Percentiles rank a stretch among this genome's conserved stretches.
Evolutionary conservation across 768 basidiomycete species (phyloP).

Genomic region (Hydnomerulius pinastri): DNA sequence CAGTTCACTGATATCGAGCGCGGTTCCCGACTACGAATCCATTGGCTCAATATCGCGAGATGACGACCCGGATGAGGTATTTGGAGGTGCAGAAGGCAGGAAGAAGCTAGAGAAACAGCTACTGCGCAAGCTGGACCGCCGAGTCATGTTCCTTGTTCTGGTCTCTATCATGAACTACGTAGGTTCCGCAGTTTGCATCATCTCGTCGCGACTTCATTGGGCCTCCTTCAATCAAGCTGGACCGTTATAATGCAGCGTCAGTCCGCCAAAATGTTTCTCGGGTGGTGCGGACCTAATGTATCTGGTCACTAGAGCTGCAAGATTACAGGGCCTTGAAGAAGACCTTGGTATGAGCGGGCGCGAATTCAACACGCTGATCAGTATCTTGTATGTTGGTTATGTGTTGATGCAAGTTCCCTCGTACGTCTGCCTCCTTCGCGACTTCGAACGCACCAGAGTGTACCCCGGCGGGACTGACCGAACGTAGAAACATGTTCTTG

Average conservation of each 20-base stretch:
- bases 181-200: no score
- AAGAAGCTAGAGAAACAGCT: constrained; percentile 41
- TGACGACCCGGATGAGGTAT: constrained; percentile 33
- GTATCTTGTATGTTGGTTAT: constrained; percentile 71
- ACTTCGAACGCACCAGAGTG: no score
- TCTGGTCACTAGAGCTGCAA: constrained; percentile 55
- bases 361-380: constrained; percentile 68
- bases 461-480: not conserved
- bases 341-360: constrained; percentile 63
- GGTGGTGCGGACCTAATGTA: not conserved
- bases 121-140: constrained; percentile 39
- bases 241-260: constrained; percentile 71
- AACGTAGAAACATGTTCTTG: constrained; percentile 62
- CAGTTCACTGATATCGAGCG: not conserved
- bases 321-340: constrained; percentile 68
- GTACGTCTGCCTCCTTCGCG: constrained; percentile 48
- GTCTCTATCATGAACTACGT: constrained; percentile 48
- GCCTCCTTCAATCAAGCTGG: constrained; percentile 57
- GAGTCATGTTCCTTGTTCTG: constrained; percentile 43
- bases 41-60: not conserved
- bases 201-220: no score
- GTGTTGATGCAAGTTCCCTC: constrained; percentile 81
- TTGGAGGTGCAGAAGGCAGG: constrained; percentile 41
- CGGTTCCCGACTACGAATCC: not conserved
- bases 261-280: constrained; percentile 16